Base-by-base conservation (phyloP, 495 filamentous ascomycete species). In the Penicillium alfredii region DNA sequence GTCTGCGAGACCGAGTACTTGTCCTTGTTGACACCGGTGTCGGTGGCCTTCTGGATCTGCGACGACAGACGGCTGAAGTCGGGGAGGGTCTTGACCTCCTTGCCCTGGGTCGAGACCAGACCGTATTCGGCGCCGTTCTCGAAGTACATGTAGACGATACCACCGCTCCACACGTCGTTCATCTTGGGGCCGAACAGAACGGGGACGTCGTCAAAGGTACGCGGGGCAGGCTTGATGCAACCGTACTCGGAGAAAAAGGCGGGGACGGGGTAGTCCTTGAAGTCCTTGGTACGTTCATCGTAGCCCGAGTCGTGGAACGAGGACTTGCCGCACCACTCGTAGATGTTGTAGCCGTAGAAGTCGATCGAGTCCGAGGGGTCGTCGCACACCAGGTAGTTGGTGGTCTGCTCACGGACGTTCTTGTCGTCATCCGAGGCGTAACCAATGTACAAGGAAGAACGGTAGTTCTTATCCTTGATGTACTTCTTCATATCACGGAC, bases 271-370 rank as follows among this genome's bases (percentile, higher is more conserved):
- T 88, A 98, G 59, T 81, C 80, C 22, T 66, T 60, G 71, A 94
- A 97, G 62, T 93, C 88, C 35, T 81, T 56, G 38, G 86, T 88
- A 49, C 88, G 80, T 13, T 76, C 76, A 42, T 82, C 64, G 64
- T 86, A 98, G 9, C 86, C 85, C 1, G 92, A 97, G 20, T 61
- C 42, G 24, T 64, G 53, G 57, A 78, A 90, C 45, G 71, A 73
- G 45, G 82, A 90, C 25, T 88, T 61, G 42, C 93, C 93, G 61
- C 92, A 98, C 90, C 90, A 98, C 37, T 87, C 88, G 71, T 97
- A 97, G 71, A 97, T 94, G 69, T 98, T 98, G 80, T 96, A 96
- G 37, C 92, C 93, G 84, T 89, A 97, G 72, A 88, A 94, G 64
- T 97, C 93, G 43, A 96, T 94, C 34, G 79, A 71, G 25, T 76